Percentiles rank a stretch among this genome's conserved stretches.
Evolutionary conservation across 176 grass and related monocot species (phyloP).

Genomic region (Guadua angustifolia): DNA sequence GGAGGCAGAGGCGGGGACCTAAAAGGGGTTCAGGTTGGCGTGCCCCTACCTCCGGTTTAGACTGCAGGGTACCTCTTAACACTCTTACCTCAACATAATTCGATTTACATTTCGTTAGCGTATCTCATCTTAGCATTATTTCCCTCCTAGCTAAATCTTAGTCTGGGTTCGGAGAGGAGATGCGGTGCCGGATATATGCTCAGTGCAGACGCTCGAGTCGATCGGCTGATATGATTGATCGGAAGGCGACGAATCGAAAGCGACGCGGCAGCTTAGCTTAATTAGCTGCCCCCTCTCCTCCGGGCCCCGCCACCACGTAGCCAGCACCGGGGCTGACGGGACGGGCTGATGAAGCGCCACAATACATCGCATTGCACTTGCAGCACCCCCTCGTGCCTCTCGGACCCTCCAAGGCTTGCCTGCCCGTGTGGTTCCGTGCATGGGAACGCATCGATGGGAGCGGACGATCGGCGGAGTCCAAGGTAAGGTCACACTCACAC

Average conservation of each 20-base stretch:
- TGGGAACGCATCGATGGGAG: background rate
- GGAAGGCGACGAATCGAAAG: slow-evolving; percentile 11
- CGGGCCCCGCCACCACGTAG: background rate
- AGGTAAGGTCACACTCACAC: slow-evolving; percentile 26
- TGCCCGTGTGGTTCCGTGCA: too few relatives aligned
- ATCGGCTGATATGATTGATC: background rate
- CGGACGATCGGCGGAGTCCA: background rate
- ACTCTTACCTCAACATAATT: too few relatives aligned
- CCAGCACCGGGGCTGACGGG: background rate
- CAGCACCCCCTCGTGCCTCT: background rate
- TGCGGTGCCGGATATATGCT: too few relatives aligned
- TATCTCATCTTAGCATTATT: too few relatives aligned
- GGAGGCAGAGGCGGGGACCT: too few relatives aligned
- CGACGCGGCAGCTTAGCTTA: background rate
- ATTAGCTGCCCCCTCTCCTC: background rate
- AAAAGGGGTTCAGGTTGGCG: too few relatives aligned
- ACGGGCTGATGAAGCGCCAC: slow-evolving; percentile 10
- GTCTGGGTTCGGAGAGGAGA: too few relatives aligned
- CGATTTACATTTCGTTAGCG: too few relatives aligned
- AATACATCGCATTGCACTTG: background rate
- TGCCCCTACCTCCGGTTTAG: too few relatives aligned
- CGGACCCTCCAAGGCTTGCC: background rate
- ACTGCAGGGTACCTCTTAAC: too few relatives aligned
- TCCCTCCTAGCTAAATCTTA: too few relatives aligned
- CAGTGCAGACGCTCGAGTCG: background rate